Evolutionary conservation across 441 rosid genomes (phyloP).

Genomic region (California macrophylla): DNA sequence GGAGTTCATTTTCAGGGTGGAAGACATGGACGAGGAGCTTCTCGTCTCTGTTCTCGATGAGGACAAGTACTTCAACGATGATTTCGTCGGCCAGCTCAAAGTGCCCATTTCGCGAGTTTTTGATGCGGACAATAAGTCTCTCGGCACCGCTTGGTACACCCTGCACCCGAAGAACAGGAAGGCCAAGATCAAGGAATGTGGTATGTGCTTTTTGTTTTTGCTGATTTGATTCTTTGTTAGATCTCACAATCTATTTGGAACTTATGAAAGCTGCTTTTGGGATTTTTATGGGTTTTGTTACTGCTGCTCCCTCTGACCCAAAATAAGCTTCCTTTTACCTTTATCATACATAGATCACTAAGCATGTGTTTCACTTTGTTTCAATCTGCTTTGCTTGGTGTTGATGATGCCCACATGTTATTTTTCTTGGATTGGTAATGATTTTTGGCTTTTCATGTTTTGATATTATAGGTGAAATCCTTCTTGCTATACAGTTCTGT

Average conservation of each 20-base stretch:
- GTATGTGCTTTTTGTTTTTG: constrained; percentile 27
- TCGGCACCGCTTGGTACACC: constrained; percentile 66
- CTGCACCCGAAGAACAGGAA: constrained; percentile 66
- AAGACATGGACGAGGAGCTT: constrained; percentile 78
- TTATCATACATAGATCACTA: no score
- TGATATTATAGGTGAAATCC: constrained; percentile 63
- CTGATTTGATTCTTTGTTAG: neutral
- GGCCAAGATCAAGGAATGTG: constrained; percentile 69
- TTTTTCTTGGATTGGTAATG: neutral
- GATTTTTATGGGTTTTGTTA: neutral
- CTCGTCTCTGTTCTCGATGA: constrained; percentile 68
- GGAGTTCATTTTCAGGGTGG: constrained; percentile 81
- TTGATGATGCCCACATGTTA: neutral
- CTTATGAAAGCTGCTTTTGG: no score
- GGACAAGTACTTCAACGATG: constrained; percentile 79
- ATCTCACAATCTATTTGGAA: neutral
- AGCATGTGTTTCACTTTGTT: neutral
- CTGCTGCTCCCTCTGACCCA: neutral
- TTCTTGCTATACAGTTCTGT: constrained; percentile 47
- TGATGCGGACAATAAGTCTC: constrained; percentile 67
- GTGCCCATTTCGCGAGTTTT: constrained; percentile 57
- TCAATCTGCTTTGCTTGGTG: neutral
- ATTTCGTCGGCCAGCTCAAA: constrained; percentile 63
- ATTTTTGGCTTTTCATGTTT: neutral
- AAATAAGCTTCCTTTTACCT: neutral